Base-by-base conservation (phyloP, 495 filamentous ascomycete genomes). In the Podospora pseudoanserina region DNA sequence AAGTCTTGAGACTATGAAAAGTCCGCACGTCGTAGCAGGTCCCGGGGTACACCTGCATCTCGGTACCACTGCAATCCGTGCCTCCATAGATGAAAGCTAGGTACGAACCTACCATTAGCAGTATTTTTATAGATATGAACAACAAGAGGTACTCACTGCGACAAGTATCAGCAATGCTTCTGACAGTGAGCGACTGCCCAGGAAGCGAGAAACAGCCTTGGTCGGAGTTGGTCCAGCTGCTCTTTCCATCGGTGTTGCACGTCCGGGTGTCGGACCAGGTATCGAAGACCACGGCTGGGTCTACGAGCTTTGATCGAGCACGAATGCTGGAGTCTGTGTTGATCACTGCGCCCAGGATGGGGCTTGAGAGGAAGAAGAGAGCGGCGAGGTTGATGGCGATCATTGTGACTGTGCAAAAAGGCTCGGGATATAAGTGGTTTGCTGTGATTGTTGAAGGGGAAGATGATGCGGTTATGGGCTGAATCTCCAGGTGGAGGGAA, bases 41-140 rank as follows among this genome's bases (percentile, higher is more conserved):
- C 5, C n/a, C 58, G 16, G 58, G 15, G n/a, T 60, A 60, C 58
- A 60, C 58, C 58, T 60, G 58, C 58, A 60, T 60, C 58, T 60
- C 58, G 58, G 11, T 60, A 19, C 58, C 58, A 60, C 18, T 60
- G 15, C 58, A 60, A 15, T 60, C 58, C 4, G 18, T 20, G n/a
- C 1, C 26, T 20, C 58, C 58, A 28, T 60, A 60, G 26, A 60
- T 28, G 23, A 60, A 60, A 23, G 58, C 58, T 60, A 5, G 58
- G 23, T 23, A 23, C 23, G 23, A 23, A 23, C 23, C 23, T 23
- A 23, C 23, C 23, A 23, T 23, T 23, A 23, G 23, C 23, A 23
- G 23, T 23, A 23, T 23, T 23, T 23, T 23, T 23, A 23, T 1
- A 2, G 23, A 23, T 23, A 23, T 23, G 23, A 1, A 1, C 23